phyloP scores from a whole-genome alignment of 129 eudicot genomes.

The Scalesia atractyloides region DNA sequence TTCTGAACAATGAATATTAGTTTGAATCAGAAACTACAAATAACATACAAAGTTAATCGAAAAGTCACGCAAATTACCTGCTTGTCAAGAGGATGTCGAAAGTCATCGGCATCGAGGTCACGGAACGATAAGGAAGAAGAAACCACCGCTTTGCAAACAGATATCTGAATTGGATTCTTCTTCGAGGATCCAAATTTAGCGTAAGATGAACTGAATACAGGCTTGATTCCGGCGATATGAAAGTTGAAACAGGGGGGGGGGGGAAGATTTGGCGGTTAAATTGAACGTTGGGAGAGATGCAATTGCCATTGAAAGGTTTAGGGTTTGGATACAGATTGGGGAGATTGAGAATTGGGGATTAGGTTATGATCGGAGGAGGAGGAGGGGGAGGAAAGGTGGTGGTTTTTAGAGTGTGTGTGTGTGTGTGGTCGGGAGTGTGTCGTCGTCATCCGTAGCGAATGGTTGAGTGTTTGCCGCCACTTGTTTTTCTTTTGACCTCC shows the following conservation, averaged over 20 bases:
- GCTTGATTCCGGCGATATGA: conserved; percentile 21
- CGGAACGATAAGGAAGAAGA: conserved; percentile 49
- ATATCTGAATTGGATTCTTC: conserved; percentile 25
- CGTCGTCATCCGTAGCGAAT: conserved; percentile 58
- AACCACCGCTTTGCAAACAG: conserved; percentile 47
- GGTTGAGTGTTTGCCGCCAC: conserved; percentile 69
- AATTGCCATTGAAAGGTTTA: conserved; percentile 43
- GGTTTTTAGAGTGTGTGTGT: background rate
- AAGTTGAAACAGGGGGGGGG: conserved; percentile 32
- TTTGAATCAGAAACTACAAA: background rate
- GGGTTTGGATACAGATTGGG: background rate
- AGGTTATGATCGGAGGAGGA: conserved; percentile 18
- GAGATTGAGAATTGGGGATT: conserved; percentile 6
- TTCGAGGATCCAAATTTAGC: conserved; percentile 33
- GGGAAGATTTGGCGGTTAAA: conserved; percentile 22
- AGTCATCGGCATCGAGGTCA: conserved; percentile 91
- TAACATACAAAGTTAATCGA: background rate
- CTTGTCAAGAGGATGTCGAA: conserved; percentile 94
- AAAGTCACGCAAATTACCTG: conserved; percentile 39
- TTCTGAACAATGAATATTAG: conserved; percentile 49
- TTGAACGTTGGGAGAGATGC: conserved; percentile 51
- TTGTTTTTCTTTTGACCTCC: conserved; percentile 57
- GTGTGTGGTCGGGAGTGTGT: conserved; percentile 26
- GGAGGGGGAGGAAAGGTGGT: no score
- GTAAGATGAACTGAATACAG: conserved; percentile 24